phyloP scores from a whole-genome alignment of 345 rosid genomes.

The Populus nigra region DNA sequence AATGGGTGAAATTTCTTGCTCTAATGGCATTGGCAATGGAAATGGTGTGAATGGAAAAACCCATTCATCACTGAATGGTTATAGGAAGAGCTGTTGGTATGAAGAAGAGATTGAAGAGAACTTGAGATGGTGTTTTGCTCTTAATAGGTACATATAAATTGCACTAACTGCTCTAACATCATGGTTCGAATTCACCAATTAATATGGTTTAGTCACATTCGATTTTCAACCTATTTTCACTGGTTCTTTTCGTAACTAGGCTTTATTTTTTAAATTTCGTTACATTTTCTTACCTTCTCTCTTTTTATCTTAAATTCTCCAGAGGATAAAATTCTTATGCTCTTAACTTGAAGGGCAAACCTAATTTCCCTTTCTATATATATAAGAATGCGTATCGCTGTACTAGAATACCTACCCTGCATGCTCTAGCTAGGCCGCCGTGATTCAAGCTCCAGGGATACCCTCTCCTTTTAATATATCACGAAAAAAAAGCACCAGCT shows the following conservation, averaged over 20 bases:
- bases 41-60: conserved; percentile 37
- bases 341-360: neutral
- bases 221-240: neutral
- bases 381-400: neutral
- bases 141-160: conserved; percentile 44
- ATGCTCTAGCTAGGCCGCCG: neutral
- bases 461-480: neutral
- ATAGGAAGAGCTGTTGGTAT: conserved; percentile 72
- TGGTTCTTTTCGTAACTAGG: neutral
- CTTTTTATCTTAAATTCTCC: neutral
- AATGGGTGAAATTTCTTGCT: conserved; percentile 55
- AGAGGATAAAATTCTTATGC: neutral
- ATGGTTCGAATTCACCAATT: neutral
- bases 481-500: neutral
- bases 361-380: neutral
- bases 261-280: neutral
- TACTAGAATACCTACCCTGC: neutral
- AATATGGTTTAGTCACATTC: neutral
- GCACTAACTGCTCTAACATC: neutral
- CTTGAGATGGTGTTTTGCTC: conserved; percentile 63
- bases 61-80: conserved; percentile 37
- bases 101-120: conserved; percentile 65
- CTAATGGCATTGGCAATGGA: conserved; percentile 33
- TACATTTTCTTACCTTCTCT: neutral
- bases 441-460: neutral